These are phyloP conservation scores for Verticillium nonalfalfae DNA, from an alignment of 2,329 filamentous ascomycete species.

Conservation along the genomic window DNA sequence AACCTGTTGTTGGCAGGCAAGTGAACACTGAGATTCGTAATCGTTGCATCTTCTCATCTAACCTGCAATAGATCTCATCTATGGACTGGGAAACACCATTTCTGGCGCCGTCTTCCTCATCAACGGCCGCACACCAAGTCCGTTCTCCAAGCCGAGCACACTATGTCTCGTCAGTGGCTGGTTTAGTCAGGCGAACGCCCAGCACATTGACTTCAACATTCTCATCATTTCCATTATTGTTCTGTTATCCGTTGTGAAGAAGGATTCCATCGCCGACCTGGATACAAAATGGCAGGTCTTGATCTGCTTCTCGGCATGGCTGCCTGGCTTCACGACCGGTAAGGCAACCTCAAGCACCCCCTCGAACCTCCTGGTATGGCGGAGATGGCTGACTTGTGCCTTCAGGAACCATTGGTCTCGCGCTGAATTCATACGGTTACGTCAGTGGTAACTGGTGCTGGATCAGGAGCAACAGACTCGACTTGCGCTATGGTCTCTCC, in stretches of 20 bases:
- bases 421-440: slow-evolving; percentile 15
- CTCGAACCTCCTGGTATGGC: not conserved
- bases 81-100: slow-evolving; percentile 33
- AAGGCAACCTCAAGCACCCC: slow-evolving; percentile 8
- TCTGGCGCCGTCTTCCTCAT: slow-evolving; percentile 30
- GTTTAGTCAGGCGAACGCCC: slow-evolving; percentile 36
- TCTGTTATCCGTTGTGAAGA: slow-evolving; percentile 29
- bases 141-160: slow-evolving; percentile 12
- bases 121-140: slow-evolving; percentile 13
- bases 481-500: slow-evolving; percentile 33
- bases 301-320: slow-evolving; percentile 31
- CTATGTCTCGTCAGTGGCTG: slow-evolving; percentile 35
- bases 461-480: slow-evolving; percentile 28
- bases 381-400: not conserved
- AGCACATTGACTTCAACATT: slow-evolving; percentile 34
- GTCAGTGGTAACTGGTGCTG: slow-evolving; percentile 43
- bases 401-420: not conserved
- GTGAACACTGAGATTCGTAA: slow-evolving; percentile 1
- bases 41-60: not conserved
- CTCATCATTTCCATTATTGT: slow-evolving; percentile 36
- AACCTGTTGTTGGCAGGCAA: slow-evolving; percentile 15
- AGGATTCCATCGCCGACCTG: slow-evolving; percentile 22
- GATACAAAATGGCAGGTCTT: slow-evolving; percentile 19
- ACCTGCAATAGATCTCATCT: slow-evolving; percentile 26
- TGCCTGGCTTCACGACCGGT: slow-evolving; percentile 30